A percentile compares a stretch with the other conserved stretches of the same genome.
phyloP scores from a whole-genome alignment of 2,329 filamentous ascomycete genomes.

The Dactylellina drechsleri region DNA sequence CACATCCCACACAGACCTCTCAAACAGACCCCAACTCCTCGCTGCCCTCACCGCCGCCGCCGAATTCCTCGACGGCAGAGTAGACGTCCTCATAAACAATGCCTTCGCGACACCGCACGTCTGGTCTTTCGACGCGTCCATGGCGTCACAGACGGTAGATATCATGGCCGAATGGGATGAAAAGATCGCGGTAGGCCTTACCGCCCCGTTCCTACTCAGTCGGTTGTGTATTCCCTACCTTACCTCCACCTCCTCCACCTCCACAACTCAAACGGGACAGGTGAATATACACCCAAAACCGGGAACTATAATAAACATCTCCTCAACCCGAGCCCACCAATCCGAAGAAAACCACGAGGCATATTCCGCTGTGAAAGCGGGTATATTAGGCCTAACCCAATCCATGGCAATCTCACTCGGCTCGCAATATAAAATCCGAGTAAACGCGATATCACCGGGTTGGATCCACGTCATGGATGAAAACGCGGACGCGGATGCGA shows the following conservation, averaged over 20 bases:
- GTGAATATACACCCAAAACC: not conserved
- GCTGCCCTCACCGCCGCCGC: conserved; percentile 16
- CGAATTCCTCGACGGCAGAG: conserved; percentile 20
- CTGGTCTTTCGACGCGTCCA: conserved; percentile 23
- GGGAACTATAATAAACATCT: conserved; percentile 64
- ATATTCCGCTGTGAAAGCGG: conserved; percentile 67
- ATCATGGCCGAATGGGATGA: conserved; percentile 45
- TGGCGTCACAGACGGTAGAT: conserved; percentile 29
- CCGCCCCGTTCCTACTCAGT: conserved; percentile 30
- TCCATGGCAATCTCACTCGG: conserved; percentile 65
- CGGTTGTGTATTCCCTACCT: conserved; percentile 37
- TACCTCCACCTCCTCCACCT: not conserved
- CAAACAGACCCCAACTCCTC: conserved; percentile 6
- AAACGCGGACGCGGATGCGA: conserved; percentile 57
- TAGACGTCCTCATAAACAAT: conserved; percentile 44
- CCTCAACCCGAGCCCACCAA: conserved; percentile 66
- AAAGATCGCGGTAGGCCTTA: conserved; percentile 37
- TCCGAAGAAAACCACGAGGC: conserved; percentile 66
- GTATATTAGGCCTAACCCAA: conserved; percentile 66
- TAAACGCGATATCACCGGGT: conserved; percentile 66
- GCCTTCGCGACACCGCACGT: conserved; percentile 38
- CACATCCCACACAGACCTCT: conserved; percentile 39
- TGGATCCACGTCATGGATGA: conserved; percentile 67
- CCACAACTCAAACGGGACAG: no score
- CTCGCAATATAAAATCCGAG: conserved; percentile 61